Evolutionary conservation across 2,329 filamentous ascomycete species (phyloP), one percentile per base, ranked within the genome.

Genomic region (Xylariaceae sp.): DNA sequence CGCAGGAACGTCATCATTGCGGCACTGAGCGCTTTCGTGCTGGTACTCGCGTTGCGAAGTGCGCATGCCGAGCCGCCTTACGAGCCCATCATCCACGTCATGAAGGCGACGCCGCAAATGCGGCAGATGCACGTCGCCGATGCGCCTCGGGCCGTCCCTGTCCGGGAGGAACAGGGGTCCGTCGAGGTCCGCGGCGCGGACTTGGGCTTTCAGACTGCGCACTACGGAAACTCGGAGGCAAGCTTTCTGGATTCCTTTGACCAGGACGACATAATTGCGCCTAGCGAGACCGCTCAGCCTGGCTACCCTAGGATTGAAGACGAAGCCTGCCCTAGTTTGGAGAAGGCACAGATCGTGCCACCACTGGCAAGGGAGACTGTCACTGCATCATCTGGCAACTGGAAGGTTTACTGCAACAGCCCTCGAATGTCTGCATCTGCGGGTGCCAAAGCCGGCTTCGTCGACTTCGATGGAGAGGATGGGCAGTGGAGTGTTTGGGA

Each of bases 1-100:
- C 74, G 74, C 53, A 84, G 79, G 70, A 86, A 85, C 52, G 65
- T 85, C 9, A 69, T 76, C n/a, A 85, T 86, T 22, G 71, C 74
- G 5, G 62, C 80, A 0, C 69, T 86, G 47, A 76, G 78, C 51
- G 54, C 80, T 2, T 64, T 85, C n/a, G 74, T 83, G 2, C 60
- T 83, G 13, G 51, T 81, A 26, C 70, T 85, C 9, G 77, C 79
- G 1, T 48, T 78, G 12, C 67, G 68, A 15, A 63, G 55, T 59
- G 70, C 47, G 54, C 70, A 37, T 51, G 47, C 64, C 8, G 65
- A 67, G 8, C 55, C 61, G 2, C 54, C 50, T 1, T 70, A 70
- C 39, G 68, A 72, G 47, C 66, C 64, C 9, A 52, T 68, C 16
- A 56, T 64, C 26, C 46, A 59, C 56, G 49, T 62, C 47, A 50